Conservation (phyloP, 2,329 filamentous ascomycete species). For the Nemania sp. region DNA sequence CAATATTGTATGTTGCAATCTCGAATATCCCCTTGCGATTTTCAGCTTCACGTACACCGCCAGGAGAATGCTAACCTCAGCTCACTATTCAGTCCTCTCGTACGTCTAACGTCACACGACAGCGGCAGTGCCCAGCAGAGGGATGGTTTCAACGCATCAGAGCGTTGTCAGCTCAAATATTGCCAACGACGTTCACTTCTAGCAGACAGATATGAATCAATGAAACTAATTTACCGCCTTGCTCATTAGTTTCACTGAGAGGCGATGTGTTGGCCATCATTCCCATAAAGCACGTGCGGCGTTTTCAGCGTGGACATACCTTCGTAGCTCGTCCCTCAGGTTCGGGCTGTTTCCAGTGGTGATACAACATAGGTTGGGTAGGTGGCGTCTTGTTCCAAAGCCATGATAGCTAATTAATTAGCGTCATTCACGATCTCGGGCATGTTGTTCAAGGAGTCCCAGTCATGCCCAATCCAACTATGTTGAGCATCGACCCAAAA, state of each 20-base stretch:
- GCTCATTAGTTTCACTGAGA: not conserved
- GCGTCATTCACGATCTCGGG: not conserved
- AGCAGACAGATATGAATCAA: not conserved
- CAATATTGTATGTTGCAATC: not conserved
- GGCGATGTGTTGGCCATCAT: not conserved
- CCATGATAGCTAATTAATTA: not conserved
- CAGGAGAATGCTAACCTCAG: too few species aligned
- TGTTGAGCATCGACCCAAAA: not conserved
- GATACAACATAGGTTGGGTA: too few species aligned
- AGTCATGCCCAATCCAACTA: not conserved
- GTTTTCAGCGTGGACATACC: too few species aligned
- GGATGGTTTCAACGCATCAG: too few species aligned
- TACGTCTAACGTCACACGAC: not conserved
- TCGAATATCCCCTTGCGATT: not conserved
- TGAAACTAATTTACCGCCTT: not conserved
- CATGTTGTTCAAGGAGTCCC: not conserved
- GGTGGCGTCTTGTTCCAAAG: not conserved
- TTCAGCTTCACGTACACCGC: too few species aligned
- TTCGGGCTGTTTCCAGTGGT: too few species aligned
- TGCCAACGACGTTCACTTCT: not conserved
- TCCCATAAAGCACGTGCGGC: too few species aligned
- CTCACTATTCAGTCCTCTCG: not conserved
- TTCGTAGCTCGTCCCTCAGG: too few species aligned
- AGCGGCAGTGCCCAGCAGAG: not conserved
- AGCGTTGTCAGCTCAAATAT: too few species aligned